These are phyloP conservation scores for Phytopythium ostracodes DNA, from an alignment of 352 stramenopile species.

Conservation along the genomic window DNA sequence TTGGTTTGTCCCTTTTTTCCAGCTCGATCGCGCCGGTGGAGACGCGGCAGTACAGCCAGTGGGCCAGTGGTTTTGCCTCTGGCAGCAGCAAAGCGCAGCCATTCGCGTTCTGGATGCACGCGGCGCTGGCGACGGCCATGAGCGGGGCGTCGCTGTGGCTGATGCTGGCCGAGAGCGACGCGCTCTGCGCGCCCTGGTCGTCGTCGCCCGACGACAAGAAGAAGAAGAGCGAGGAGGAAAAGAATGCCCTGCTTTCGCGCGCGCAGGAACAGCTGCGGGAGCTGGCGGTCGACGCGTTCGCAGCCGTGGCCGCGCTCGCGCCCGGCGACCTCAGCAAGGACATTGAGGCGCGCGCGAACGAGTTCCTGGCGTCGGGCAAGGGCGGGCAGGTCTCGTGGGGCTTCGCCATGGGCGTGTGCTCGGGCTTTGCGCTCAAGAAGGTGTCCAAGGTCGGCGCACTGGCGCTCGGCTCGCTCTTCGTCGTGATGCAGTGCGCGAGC, in stretches of 20 bases:
- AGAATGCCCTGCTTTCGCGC: conserved; percentile 47
- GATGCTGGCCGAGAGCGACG: conserved; percentile 8
- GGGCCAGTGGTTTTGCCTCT: background rate
- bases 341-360: conserved; percentile 45
- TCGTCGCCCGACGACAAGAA: conserved; percentile 17
- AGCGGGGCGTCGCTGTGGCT: conserved; percentile 1
- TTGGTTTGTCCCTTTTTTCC: too few species aligned
- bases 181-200: conserved; percentile 17
- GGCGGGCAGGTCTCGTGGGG: conserved; percentile 86
- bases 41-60: background rate
- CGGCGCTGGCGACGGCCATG: conserved; percentile 1
- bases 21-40: background rate
- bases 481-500: conserved; percentile 84
- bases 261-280: conserved; percentile 58
- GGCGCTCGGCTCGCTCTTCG: conserved; percentile 80
- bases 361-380: conserved; percentile 64
- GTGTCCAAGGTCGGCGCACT: conserved; percentile 88
- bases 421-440: conserved; percentile 89
- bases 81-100: background rate
- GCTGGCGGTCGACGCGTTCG: conserved; percentile 32
- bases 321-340: conserved; percentile 39
- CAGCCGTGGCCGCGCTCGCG: conserved; percentile 27
- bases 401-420: conserved; percentile 88
- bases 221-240: conserved; percentile 22
- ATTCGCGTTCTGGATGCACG: background rate